phyloP scores from a whole-genome alignment of 768 basidiomycete species.

The Boletus edulis region DNA sequence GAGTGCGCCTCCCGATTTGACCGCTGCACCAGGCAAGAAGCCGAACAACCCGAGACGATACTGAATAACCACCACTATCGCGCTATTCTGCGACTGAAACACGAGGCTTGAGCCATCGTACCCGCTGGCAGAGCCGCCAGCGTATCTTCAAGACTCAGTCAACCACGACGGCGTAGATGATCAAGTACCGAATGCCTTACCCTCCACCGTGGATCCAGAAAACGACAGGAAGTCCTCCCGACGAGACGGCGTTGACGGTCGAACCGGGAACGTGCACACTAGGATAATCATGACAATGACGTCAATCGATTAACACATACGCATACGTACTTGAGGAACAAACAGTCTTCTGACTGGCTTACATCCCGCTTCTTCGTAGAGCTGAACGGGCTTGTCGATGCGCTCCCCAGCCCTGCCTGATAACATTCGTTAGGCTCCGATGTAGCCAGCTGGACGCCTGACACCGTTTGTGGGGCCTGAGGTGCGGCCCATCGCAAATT shows the following conservation, averaged over 20 bases:
- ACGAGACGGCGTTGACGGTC: not conserved
- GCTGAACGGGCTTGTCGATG: conserved; percentile 27
- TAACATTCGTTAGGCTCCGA: conserved; percentile 31
- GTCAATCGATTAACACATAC: not conserved
- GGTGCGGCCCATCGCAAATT: conserved; percentile 30
- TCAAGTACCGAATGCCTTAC: conserved; percentile 5
- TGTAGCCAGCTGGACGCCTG: conserved; percentile 27
- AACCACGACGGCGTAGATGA: not conserved
- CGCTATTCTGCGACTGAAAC: conserved; percentile 18
- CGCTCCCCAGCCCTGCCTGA: conserved; percentile 25
- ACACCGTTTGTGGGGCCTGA: conserved; percentile 19
- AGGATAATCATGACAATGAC: not conserved
- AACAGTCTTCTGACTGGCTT: conserved; percentile 28
- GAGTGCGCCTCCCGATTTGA: not conserved
- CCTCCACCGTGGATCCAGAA: conserved; percentile 39
- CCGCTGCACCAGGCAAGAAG: conserved; percentile 40
- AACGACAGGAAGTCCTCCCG: conserved; percentile 29
- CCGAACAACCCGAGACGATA: conserved; percentile 40
- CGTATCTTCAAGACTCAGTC: conserved; percentile 19
- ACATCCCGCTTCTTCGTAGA: conserved; percentile 8
- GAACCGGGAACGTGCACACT: conserved; percentile 32
- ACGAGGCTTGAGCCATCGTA: conserved; percentile 27
- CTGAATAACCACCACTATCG: conserved; percentile 31
- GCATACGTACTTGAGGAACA: conserved; percentile 29
- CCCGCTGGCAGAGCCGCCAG: conserved; percentile 1